These are phyloP conservation scores for Didymella pinodella DNA, from an alignment of 2,329 filamentous ascomycete species.

Conservation along the genomic window DNA sequence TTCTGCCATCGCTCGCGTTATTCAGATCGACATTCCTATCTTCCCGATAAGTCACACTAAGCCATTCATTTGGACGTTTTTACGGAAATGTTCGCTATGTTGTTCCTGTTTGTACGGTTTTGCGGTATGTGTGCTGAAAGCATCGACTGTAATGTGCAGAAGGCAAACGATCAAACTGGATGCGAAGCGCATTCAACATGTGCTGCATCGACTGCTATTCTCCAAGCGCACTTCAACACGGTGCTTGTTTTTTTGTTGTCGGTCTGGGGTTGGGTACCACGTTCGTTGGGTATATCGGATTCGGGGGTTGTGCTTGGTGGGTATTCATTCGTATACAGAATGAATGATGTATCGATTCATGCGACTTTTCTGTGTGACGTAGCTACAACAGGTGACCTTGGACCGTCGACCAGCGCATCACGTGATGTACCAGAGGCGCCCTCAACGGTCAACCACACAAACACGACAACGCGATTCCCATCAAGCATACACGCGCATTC, in stretches of 20 bases:
- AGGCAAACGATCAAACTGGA: background rate
- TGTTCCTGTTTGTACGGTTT: background rate
- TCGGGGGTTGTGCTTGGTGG: too few species aligned
- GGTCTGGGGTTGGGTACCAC: too few species aligned
- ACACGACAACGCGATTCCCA: background rate
- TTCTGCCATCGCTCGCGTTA: background rate
- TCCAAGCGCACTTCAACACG: background rate
- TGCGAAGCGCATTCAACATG: conserved; percentile 8
- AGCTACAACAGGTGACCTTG: too few species aligned
- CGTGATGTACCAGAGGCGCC: too few species aligned
- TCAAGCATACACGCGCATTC: background rate
- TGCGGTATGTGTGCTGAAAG: background rate
- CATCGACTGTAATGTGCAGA: background rate
- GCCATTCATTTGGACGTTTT: conserved; percentile 32
- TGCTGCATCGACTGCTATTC: background rate
- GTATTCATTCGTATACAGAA: too few species aligned
- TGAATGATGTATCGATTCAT: too few species aligned
- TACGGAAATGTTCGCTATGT: background rate
- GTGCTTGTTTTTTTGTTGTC: too few species aligned
- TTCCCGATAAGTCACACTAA: conserved; percentile 24
- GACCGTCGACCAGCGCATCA: too few species aligned
- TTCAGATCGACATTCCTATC: conserved; percentile 18
- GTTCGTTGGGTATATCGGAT: too few species aligned
- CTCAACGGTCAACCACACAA: background rate
- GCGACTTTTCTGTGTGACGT: too few species aligned